Evolutionary conservation across 2,329 filamentous ascomycete genomes (phyloP).

Genomic region (Coniochaeta ligniaria): DNA sequence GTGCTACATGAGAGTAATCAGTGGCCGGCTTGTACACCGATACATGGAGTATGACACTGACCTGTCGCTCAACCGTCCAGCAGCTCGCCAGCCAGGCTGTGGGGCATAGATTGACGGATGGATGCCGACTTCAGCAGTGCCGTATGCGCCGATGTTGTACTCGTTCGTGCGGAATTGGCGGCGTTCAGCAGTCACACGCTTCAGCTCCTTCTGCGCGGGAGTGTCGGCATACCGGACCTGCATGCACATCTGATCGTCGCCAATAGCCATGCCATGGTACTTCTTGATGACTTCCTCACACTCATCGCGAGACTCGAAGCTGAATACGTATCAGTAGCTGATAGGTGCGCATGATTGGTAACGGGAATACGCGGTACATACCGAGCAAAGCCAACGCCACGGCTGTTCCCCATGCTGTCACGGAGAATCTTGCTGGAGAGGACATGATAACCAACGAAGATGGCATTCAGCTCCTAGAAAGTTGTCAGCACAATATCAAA

Average conservation of each 20-base stretch:
- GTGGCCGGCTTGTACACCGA: background rate
- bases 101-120: slow-evolving; percentile 33
- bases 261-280: slow-evolving; percentile 73
- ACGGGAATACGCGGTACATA: slow-evolving; percentile 35
- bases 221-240: slow-evolving; percentile 98
- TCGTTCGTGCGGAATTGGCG: slow-evolving; percentile 95
- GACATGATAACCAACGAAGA: slow-evolving; percentile 75
- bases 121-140: slow-evolving; percentile 53
- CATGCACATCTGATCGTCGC: slow-evolving; percentile 73
- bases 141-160: slow-evolving; percentile 73
- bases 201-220: slow-evolving; percentile 91
- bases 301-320: slow-evolving; percentile 81
- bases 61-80: slow-evolving; percentile 17
- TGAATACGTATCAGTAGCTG: slow-evolving; percentile 25
- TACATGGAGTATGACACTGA: slow-evolving; percentile 8
- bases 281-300: slow-evolving; percentile 84
- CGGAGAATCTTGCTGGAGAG: slow-evolving; percentile 93
- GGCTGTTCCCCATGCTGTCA: slow-evolving; percentile 84
- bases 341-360: background rate
- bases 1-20: background rate
- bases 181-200: slow-evolving; percentile 90
- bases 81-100: background rate
- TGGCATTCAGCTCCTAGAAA: slow-evolving; percentile 63
- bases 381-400: slow-evolving; percentile 96
- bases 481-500: slow-evolving; percentile 8